A percentile compares a stretch with the other conserved stretches of the same genome.
Conservation (phyloP, 805 yeast genomes). For the Candida krabiensis region DNA sequence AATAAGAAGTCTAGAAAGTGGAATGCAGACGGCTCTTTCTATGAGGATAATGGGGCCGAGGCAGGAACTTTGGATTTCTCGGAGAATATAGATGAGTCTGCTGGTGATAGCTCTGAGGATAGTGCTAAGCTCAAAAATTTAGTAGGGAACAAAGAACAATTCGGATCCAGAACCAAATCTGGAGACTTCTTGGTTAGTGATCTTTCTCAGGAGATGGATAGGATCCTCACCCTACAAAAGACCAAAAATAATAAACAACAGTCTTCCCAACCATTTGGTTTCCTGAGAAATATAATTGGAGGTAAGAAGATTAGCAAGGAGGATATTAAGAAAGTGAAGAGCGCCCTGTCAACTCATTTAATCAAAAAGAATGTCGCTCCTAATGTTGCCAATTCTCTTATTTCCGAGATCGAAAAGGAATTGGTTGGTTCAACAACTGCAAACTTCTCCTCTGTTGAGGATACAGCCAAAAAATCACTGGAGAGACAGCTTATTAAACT, state of each 20-base stretch:
- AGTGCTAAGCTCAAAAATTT: conserved; percentile 30
- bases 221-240: conserved; percentile 33
- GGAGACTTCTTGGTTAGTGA: conserved; percentile 72
- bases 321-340: conserved; percentile 65
- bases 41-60: conserved; percentile 41
- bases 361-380: conserved; percentile 90
- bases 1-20: conserved; percentile 57
- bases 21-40: conserved; percentile 61
- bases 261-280: conserved; percentile 50
- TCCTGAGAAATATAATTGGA: conserved; percentile 61
- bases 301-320: conserved; percentile 63
- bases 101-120: conserved; percentile 18
- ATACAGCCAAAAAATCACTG: conserved; percentile 64
- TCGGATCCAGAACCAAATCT: conserved; percentile 42
- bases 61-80: conserved; percentile 58
- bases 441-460: conserved; percentile 70
- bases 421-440: conserved; percentile 72
- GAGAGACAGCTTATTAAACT: conserved; percentile 69
- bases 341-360: conserved; percentile 70
- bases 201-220: conserved; percentile 51
- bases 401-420: conserved; percentile 67
- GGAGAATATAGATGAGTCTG: conserved; percentile 16
- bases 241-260: conserved; percentile 22
- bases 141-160: conserved; percentile 39
- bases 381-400: conserved; percentile 73